Evolutionary conservation across 139 green algal genomes (phyloP).

Genomic region (Pycnococcus provasolii): DNA sequence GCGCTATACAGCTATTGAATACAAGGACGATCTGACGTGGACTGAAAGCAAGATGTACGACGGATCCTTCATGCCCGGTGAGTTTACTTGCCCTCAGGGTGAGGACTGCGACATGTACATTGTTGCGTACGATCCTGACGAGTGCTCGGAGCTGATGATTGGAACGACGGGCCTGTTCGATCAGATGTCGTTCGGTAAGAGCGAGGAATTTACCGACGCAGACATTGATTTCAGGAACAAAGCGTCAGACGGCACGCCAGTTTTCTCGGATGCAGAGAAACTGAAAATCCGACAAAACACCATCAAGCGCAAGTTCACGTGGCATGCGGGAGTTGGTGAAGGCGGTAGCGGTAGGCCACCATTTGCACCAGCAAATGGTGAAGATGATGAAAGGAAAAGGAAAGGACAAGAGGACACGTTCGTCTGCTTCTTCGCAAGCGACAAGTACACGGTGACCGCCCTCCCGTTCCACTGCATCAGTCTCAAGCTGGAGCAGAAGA

Average conservation of each 20-base stretch:
- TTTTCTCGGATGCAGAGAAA: slow-evolving; percentile 8
- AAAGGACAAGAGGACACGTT: not conserved
- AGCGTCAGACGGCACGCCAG: too few species aligned
- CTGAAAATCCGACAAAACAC: not conserved
- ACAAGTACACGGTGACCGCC: slow-evolving; percentile 24
- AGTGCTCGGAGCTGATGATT: slow-evolving; percentile 29
- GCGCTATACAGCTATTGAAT: too few species aligned
- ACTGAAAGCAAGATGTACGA: too few species aligned
- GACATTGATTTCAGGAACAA: too few species aligned
- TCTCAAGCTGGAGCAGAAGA: slow-evolving; percentile 5
- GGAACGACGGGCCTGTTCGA: slow-evolving; percentile 8
- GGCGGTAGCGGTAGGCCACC: too few species aligned
- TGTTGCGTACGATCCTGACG: slow-evolving; percentile 17
- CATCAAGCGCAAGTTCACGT: slow-evolving; percentile 12
- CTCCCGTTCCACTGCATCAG: slow-evolving; percentile 21
- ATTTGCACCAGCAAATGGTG: not conserved
- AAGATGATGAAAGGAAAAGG: not conserved
- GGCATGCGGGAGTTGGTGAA: not conserved
- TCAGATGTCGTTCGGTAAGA: not conserved
- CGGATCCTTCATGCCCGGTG: too few species aligned
- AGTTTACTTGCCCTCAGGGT: too few species aligned
- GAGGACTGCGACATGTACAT: too few species aligned
- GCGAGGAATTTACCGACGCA: too few species aligned
- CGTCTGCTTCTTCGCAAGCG: slow-evolving; percentile 21
- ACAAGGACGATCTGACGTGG: too few species aligned